Evolutionary conservation across 768 basidiomycete species (phyloP), one percentile per base, ranked within the genome.

Genomic region (Aureoboletus auriporus): DNA sequence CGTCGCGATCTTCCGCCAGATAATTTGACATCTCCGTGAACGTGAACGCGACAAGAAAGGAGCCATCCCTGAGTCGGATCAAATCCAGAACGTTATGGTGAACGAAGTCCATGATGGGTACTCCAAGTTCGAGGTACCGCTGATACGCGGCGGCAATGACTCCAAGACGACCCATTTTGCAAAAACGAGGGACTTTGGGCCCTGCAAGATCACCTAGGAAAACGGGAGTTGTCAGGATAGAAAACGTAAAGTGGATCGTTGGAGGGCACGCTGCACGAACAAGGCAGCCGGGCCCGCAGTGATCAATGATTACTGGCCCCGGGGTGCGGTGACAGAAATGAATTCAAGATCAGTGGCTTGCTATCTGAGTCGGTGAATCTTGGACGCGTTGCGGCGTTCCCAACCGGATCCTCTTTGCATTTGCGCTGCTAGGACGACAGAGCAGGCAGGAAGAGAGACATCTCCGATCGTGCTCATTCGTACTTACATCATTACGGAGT

Each of bases 31-130:
- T n/a, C 39, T 27, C 38, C 40, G 33, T 50, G 51, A 31, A 53
- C 46, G 47, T 49, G 37, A 44, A 39, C 50, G 44, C 39, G 50
- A 53, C 41, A 50, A 47, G 30, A 42, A 48, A 54, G 40, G 37
- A 52, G 53, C 39, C 23, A 46, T 62, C 59, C 52, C 60, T 62
- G 53, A 58, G 33, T 48, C 61, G 62, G 61, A 63, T 65, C 61
- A 62, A 59, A 56, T 26, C 35, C 40, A 49, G 39, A 54, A 46
- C 46, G 39, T 20, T 27, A 53, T 35, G 45, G 49, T 49, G 43
- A 52, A 26, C 39, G 44, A 47, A 49, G 40, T 38, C 20, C 16
- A 31, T 39, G 28, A 47, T 40, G 50, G 40, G 48, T 46, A 36
- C 42, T 54, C 33, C 33, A 14, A 33, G 33, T 33, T 23, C 33